Conservation (phyloP, 163 green algal species). For the Scenedesmus sp. region DNA sequence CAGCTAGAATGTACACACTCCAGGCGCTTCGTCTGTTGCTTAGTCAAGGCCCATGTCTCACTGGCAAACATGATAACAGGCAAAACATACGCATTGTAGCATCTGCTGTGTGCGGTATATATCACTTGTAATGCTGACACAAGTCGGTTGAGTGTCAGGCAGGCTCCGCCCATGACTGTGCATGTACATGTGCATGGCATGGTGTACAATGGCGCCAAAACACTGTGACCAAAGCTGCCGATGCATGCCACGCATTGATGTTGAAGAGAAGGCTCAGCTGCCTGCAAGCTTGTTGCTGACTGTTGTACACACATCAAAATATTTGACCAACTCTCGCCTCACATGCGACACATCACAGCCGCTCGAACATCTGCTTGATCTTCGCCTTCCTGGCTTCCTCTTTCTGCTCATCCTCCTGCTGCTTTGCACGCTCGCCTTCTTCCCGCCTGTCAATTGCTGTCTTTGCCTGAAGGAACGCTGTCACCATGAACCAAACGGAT, state of each 20-base stretch:
- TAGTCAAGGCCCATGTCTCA: too few species aligned
- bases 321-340: background rate
- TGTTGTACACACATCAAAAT: background rate
- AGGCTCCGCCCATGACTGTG: too few species aligned
- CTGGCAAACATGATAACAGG: too few species aligned
- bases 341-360: background rate
- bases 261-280: too few species aligned
- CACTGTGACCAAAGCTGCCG: background rate
- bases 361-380: constrained; percentile 42
- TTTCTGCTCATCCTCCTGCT: background rate
- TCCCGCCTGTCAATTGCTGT: constrained; percentile 30
- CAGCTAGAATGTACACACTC: too few species aligned
- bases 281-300: background rate
- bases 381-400: constrained; percentile 1
- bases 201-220: too few species aligned
- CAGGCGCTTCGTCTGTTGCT: too few species aligned
- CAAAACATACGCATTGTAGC: too few species aligned
- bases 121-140: too few species aligned
- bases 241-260: background rate
- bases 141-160: too few species aligned
- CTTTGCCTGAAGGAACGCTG: constrained; percentile 21
- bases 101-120: too few species aligned
- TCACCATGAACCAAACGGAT: background rate
- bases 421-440: constrained; percentile 3
- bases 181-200: too few species aligned